phyloP scores from a whole-genome alignment of 257 asterid genomes.

The Paulownia fortunei region DNA sequence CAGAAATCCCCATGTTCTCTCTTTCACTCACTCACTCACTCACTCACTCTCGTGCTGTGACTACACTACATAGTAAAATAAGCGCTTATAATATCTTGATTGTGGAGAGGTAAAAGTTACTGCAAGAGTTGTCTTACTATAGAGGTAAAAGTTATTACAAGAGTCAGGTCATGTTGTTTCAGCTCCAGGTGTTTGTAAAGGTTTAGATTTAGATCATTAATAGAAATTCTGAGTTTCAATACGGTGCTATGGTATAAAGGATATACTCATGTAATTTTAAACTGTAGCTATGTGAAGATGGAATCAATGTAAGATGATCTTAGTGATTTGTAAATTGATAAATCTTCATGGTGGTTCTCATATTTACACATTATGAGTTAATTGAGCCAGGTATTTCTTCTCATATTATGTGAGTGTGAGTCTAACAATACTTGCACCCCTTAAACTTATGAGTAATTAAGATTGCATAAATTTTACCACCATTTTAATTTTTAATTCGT shows the following conservation, averaged over 20 bases:
- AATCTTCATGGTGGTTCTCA: background rate
- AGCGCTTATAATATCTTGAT: background rate
- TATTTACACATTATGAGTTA: background rate
- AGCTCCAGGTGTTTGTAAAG: slow-evolving; percentile 2
- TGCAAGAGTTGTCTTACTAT: background rate
- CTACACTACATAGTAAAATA: no score
- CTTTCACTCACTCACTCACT: no score
- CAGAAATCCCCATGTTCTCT: no score
- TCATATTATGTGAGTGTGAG: background rate
- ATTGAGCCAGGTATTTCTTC: background rate
- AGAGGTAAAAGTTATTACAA: background rate
- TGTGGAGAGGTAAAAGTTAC: background rate
- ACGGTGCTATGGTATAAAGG: background rate
- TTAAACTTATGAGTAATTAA: background rate
- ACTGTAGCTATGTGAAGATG: background rate
- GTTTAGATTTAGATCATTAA: background rate
- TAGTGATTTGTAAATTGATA: slow-evolving; percentile 16
- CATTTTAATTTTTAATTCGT: background rate
- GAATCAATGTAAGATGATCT: background rate
- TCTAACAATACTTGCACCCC: background rate
- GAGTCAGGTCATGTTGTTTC: background rate
- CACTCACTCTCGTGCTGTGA: no score
- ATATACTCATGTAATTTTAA: background rate
- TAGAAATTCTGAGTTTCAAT: background rate
- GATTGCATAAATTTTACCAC: background rate